phyloP scores from a whole-genome alignment of 345 rosid species.

The Jatropha curcas region DNA sequence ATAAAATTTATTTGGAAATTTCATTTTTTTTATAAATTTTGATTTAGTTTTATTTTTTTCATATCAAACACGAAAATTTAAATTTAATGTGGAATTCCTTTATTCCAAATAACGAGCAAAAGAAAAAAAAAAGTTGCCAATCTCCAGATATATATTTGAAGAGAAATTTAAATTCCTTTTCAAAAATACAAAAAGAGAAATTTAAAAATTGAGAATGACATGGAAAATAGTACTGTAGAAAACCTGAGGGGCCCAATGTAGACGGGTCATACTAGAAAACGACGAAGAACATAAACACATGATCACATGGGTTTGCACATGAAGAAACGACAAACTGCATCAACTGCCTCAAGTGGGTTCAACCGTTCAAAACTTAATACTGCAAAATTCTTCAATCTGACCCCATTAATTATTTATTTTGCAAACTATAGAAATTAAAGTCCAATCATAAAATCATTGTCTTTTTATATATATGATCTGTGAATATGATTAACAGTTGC shows the following conservation, averaged over 20 bases:
- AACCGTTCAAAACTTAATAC: background rate
- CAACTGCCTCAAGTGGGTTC: no score
- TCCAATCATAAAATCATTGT: constrained; percentile 23
- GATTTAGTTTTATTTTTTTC: no score
- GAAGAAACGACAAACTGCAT: constrained; percentile 8
- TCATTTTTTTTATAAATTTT: no score
- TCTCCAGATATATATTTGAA: no score
- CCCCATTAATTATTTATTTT: background rate
- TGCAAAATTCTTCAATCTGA: background rate
- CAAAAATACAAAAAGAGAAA: no score
- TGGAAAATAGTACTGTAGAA: background rate
- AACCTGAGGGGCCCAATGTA: constrained; percentile 19
- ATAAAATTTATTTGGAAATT: no score
- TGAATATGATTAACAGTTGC: no score
- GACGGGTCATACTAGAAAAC: constrained; percentile 19
- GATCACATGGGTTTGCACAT: constrained; percentile 63
- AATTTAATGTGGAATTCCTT: no score
- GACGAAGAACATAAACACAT: constrained; percentile 43
- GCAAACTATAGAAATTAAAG: constrained; percentile 1
- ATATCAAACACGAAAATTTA: no score
- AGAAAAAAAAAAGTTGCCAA: no score
- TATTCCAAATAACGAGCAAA: no score
- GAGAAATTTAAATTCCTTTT: no score
- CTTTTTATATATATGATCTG: background rate
- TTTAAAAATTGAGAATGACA: background rate